These are phyloP conservation scores for Colletotrichum echinochloae DNA, from an alignment of 2,329 filamentous ascomycete species.

Conservation along the genomic window DNA sequence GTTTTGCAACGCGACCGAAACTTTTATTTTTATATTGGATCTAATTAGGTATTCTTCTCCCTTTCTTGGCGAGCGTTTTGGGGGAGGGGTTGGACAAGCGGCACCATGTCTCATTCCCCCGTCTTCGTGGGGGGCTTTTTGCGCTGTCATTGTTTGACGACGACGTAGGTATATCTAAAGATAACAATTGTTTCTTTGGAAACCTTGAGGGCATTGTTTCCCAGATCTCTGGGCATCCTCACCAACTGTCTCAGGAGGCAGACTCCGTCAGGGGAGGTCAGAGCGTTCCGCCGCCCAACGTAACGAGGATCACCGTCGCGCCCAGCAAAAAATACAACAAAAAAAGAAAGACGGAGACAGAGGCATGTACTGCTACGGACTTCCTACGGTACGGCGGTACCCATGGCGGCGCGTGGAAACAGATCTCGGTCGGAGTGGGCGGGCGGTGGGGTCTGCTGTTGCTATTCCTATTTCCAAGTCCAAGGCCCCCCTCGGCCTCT, in stretches of 20 bases:
- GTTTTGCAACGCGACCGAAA: conserved; percentile 30
- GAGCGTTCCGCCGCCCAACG: conserved; percentile 12
- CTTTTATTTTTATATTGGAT: conserved; percentile 21
- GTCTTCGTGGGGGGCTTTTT: conserved; percentile 1
- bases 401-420: conserved; percentile 16
- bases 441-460: conserved; percentile 23
- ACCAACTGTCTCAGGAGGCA: conserved; percentile 32
- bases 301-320: background rate
- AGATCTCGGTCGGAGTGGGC: conserved; percentile 27
- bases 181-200: conserved; percentile 23
- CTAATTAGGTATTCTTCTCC: background rate
- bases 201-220: conserved; percentile 14
- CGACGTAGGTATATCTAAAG: conserved; percentile 7
- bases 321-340: background rate
- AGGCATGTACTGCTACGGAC: conserved; percentile 2
- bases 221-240: conserved; percentile 33
- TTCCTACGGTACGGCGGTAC: background rate
- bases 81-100: conserved; percentile 16
- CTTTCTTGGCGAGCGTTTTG: conserved; percentile 15
- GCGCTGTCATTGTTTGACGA: background rate
- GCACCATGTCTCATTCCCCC: conserved; percentile 18
- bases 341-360: background rate
- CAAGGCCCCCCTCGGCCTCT: background rate
- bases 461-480: conserved; percentile 26
- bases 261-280: conserved; percentile 18